Conservation (phyloP, 768 basidiomycete genomes). For the Coprinopsis marcescibilis region DNA sequence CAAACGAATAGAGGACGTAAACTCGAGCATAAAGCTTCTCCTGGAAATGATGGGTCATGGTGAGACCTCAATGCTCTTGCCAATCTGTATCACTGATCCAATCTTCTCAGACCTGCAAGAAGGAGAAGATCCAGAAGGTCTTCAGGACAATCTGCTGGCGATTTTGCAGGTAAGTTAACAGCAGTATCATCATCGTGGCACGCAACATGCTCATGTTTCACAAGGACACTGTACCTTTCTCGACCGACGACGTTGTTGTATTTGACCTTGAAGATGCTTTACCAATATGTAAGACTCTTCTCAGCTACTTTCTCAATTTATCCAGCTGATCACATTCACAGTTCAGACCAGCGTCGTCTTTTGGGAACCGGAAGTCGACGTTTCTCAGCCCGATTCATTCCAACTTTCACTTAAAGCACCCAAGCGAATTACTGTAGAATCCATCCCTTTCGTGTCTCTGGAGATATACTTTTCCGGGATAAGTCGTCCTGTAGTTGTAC, state of each 20-base stretch:
- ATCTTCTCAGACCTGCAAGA: constrained; percentile 28
- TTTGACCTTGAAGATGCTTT: constrained; percentile 61
- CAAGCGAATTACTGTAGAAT: constrained; percentile 38
- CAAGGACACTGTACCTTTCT: constrained; percentile 67
- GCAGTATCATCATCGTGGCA: neutral
- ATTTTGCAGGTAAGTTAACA: constrained; percentile 58
- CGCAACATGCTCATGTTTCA: neutral
- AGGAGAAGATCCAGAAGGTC: constrained; percentile 39
- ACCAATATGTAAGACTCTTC: constrained; percentile 48
- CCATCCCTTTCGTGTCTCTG: constrained; percentile 57
- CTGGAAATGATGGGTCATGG: constrained; percentile 82
- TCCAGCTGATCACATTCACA: constrained; percentile 21
- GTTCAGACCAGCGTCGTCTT: constrained; percentile 67
- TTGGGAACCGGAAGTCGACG: constrained; percentile 57
- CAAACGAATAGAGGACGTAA: constrained; percentile 70
- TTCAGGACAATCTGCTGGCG: constrained; percentile 69
- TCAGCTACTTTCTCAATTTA: neutral
- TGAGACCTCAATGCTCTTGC: constrained; percentile 30
- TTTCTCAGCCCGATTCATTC: constrained; percentile 62
- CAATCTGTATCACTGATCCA: neutral
- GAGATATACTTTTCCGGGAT: constrained; percentile 50
- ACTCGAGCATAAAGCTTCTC: constrained; percentile 67
- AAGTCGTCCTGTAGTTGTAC: constrained; percentile 45
- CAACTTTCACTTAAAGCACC: constrained; percentile 66
- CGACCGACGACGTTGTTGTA: constrained; percentile 47